Percentiles rank a stretch among this genome's conserved stretches.
These are phyloP conservation scores for Vaccinium vitisidaea DNA, from an alignment of 148 eudicot genomes.

Conservation along the genomic window DNA sequence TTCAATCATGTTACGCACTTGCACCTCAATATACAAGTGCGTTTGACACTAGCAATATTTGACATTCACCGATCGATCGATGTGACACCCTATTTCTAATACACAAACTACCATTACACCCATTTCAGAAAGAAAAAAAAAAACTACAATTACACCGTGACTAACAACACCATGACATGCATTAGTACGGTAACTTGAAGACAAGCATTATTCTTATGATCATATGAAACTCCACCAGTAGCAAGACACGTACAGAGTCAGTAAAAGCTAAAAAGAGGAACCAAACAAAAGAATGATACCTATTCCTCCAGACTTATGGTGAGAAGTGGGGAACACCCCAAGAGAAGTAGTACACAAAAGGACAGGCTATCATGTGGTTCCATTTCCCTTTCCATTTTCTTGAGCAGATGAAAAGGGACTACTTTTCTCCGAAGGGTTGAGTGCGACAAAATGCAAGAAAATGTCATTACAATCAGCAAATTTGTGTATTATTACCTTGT, in stretches of 20 bases:
- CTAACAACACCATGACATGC: no score
- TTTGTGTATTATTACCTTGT: background rate
- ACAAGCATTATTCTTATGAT: background rate
- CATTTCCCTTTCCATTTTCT: background rate
- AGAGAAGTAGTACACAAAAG: background rate
- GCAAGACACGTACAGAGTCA: background rate
- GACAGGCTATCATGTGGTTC: background rate
- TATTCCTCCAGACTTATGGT: background rate
- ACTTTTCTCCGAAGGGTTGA: background rate
- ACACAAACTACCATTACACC: constrained; percentile 1
- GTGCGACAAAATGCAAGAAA: constrained; percentile 7
- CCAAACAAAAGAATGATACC: background rate
- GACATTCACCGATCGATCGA: no score
- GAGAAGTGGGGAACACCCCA: constrained; percentile 9
- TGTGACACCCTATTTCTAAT: no score
- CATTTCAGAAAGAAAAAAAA: no score
- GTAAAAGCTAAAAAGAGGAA: background rate
- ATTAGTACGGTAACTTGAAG: background rate
- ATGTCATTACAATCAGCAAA: background rate
- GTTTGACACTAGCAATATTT: no score
- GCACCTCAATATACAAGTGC: no score
- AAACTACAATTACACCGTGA: no score
- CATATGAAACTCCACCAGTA: background rate
- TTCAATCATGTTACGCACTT: no score
- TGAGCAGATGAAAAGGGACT: background rate